A percentile compares a stretch with the other conserved stretches of the same genome.
Evolutionary conservation across 495 filamentous ascomycete genomes (phyloP).

Genomic region (Neurospora tetrasperma): DNA sequence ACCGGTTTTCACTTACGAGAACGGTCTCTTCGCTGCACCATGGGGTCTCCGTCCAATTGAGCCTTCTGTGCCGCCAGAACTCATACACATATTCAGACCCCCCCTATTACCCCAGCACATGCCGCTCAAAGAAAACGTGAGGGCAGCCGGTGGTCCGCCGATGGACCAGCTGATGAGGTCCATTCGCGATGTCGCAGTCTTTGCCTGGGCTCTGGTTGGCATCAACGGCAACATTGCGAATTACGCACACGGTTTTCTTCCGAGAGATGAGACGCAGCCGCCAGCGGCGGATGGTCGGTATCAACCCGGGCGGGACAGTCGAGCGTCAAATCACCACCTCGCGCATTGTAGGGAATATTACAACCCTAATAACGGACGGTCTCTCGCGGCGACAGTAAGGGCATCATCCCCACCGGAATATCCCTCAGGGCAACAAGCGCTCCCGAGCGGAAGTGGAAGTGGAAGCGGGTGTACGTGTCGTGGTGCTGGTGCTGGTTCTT

Average conservation of each 20-base stretch:
- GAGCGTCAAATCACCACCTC: background rate
- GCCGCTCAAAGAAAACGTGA: constrained; percentile 34
- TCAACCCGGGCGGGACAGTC: background rate
- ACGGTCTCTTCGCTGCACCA: constrained; percentile 68
- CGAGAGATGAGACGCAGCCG: constrained; percentile 49
- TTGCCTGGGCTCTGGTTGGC: constrained; percentile 70
- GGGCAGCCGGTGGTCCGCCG: constrained; percentile 40
- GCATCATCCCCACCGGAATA: background rate
- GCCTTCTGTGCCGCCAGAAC: constrained; percentile 31
- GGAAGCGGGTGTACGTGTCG: background rate
- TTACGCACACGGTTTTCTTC: constrained; percentile 53
- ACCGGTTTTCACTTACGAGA: constrained; percentile 41
- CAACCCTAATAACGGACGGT: background rate
- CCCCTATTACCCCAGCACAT: constrained; percentile 34
- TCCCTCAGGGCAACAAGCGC: background rate
- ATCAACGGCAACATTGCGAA: constrained; percentile 69
- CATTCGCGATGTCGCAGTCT: constrained; percentile 75
- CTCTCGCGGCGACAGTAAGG: background rate
- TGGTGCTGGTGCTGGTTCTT: background rate
- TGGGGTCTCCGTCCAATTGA: constrained; percentile 57
- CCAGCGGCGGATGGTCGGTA: constrained; percentile 9
- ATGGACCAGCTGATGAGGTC: constrained; percentile 59
- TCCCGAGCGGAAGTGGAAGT: background rate
- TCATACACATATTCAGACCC: constrained; percentile 32
- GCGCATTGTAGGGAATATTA: background rate